Evolutionary conservation across 2,329 filamentous ascomycete species (phyloP).

Genomic region (Trichoderma polysporum): DNA sequence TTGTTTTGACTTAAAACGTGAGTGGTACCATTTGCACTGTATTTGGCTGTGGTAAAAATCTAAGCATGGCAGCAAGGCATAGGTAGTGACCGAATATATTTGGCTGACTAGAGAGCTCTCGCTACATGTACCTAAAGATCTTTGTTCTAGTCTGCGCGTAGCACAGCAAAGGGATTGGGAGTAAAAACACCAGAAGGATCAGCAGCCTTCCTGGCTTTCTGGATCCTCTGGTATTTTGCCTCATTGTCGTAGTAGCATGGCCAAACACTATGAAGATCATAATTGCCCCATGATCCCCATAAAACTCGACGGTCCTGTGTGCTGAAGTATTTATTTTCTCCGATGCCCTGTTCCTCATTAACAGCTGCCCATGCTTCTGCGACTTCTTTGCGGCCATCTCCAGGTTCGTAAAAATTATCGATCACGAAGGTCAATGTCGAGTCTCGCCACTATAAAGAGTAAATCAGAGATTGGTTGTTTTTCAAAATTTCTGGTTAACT

Average conservation of each 20-base stretch:
- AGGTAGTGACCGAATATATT: too few relatives aligned
- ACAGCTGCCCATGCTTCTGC: constrained; percentile 44
- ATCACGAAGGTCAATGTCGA: constrained; percentile 25
- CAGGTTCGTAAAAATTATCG: constrained; percentile 45
- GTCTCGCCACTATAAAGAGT: constrained; percentile 4
- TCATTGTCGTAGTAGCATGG: constrained; percentile 36
- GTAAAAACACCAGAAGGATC: constrained; percentile 41
- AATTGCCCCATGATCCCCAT: constrained; percentile 42
- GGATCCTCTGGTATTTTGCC: constrained; percentile 37
- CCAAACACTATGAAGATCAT: constrained; percentile 37
- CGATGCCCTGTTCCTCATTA: constrained; percentile 39
- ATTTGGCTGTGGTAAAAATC: too few relatives aligned
- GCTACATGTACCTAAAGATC: too few relatives aligned
- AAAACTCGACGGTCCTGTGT: constrained; percentile 40
- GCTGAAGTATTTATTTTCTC: constrained; percentile 31
- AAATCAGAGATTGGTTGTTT: neutral
- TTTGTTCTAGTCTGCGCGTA: neutral
- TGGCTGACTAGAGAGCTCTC: too few relatives aligned
- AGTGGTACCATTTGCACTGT: too few relatives aligned
- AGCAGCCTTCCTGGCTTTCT: constrained; percentile 30
- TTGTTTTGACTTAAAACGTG: too few relatives aligned
- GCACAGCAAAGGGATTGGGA: constrained; percentile 35
- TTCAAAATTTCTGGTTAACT: constrained; percentile 38
- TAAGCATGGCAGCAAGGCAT: too few relatives aligned
- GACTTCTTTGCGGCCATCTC: constrained; percentile 28